These are phyloP conservation scores for Juncus effusus DNA, from an alignment of 176 grass and related monocot genomes.

Conservation along the genomic window DNA sequence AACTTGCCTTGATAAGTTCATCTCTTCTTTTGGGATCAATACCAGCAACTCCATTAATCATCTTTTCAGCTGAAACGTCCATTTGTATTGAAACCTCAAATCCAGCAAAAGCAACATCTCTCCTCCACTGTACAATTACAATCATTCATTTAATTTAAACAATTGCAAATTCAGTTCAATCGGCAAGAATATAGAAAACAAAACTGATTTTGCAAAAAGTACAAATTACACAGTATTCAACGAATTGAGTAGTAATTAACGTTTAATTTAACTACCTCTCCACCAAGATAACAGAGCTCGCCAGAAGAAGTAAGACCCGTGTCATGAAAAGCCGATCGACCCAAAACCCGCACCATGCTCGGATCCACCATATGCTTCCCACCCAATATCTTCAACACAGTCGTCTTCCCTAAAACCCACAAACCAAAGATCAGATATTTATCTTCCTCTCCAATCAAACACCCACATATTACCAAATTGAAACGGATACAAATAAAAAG, in stretches of 20 bases:
- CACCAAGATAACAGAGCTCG: slow-evolving; percentile 90
- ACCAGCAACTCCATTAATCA: slow-evolving; percentile 71
- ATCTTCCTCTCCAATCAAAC: not conserved
- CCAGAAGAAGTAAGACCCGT: slow-evolving; percentile 74
- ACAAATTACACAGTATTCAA: not conserved
- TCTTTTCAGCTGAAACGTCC: slow-evolving; percentile 87
- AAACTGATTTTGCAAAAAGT: not conserved
- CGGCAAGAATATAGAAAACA: not conserved
- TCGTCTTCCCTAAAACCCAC: slow-evolving; percentile 68
- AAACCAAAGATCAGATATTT: not conserved
- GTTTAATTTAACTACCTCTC: slow-evolving; percentile 43
- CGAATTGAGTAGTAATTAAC: too few relatives aligned
- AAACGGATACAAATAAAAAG: not conserved
- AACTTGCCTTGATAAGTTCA: slow-evolving; percentile 81
- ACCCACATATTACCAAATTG: not conserved
- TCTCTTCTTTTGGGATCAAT: slow-evolving; percentile 82
- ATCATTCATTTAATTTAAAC: not conserved
- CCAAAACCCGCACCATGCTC: slow-evolving; percentile 82
- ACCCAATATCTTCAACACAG: slow-evolving; percentile 91
- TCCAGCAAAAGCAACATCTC: slow-evolving; percentile 89
- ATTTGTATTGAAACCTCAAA: slow-evolving; percentile 95
- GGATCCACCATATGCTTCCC: slow-evolving; percentile 99
- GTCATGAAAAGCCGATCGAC: slow-evolving; percentile 88
- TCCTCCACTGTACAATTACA: slow-evolving; percentile 62
- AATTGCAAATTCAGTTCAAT: slow-evolving; percentile 1